Evolutionary conservation across 1,139 yeast genomes (phyloP), one percentile per base, ranked within the genome.

Genomic region (Taphrina flavorubra): DNA sequence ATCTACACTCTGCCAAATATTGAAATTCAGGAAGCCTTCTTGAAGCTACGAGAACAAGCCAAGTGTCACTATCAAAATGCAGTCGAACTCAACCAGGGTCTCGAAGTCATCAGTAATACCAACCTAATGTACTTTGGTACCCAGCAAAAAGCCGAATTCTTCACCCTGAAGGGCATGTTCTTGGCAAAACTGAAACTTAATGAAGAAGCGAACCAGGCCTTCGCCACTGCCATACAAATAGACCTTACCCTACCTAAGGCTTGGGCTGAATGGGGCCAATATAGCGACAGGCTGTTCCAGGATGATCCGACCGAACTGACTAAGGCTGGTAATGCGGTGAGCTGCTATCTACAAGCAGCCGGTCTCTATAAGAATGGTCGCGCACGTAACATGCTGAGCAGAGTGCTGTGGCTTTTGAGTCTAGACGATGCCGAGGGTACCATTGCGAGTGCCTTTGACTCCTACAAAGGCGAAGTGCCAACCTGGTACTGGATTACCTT

Each of bases 181-280:
- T 84, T 94, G 76, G 96, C 96, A 46, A 94, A 92, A 77, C 82
- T 94, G 74, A 87, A 89, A 73, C 92, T 90, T 64, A 87, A 88
- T 74, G 97, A 92, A 71, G 98, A 94, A 75, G 99, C 99, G 8
- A 92, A 94, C 77, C 96, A 92, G 77, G 97, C 97, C 0, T 94
- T 94, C 80, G 97, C 98, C 0, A 90, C 97, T 0, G 97, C 99
- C 3, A 98, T 95, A 34, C 98, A 94, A 78, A 87, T 92, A 71
- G 99, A 95, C 76, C 84, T 92, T 74, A 91, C 92, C 74, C 80
- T 94, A 68, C 97, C 99, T 1, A 94, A 94, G 76, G 99, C 99
- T 0, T 95, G 99, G 99, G 98, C 98, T 1, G 98, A 95, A 78
- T 95, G 99, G 99, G 99, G 99, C 71, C 86, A 87, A 77, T 95